Base-by-base conservation (phyloP, 495 filamentous ascomycete genomes). In the Trichoderma orchidacearum region DNA sequence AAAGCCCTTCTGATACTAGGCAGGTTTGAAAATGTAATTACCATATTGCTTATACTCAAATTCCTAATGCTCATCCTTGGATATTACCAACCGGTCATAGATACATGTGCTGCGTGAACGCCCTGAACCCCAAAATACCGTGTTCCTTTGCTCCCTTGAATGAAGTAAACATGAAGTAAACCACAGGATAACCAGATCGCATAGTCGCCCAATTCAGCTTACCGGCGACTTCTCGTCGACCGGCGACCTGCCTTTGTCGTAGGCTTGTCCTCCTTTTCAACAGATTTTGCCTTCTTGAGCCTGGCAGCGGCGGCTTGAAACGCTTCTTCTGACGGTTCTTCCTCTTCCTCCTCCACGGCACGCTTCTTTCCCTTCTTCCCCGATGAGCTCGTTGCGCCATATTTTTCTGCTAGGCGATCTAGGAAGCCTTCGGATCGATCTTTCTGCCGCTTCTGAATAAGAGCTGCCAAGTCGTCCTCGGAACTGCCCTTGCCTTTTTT, bases 381-480 rank as follows among this genome's bases (percentile, higher is more conserved):
- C 51, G 66, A 66, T 27, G 71, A 50, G 34, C 72, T 63, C 17
- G 72, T 70, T 7, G 30, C 53, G 7, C 74, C 80, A 64, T 93
- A 94, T 71, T 88, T 91, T 27, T 81, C 87, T 58, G 85, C 87
- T 30, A 95, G 60, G 50, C 74, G 64, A 45, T 85, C 84, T 23
- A 90, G 68, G 64, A 95, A 85, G 45, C 73, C 79, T n/a, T 62
- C 53, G 30, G 55, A 61, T 36, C 72, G 62, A 18, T 60, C 58
- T 18, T 65, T 56, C 57, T 77, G 72, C 9, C 70, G 72, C 15
- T 63, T 54, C 60, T 61, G 62, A 31, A 76, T 79, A 58, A 72
- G 64, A 56, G 68, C 75, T 5, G 69, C 67, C 52, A 77, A 58
- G 7, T 57, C 63, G 5, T 68, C 69, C 54, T 75, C 72, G 2